Conservation (phyloP, 2,329 filamentous ascomycete species). For the Blastomyces silverae region DNA sequence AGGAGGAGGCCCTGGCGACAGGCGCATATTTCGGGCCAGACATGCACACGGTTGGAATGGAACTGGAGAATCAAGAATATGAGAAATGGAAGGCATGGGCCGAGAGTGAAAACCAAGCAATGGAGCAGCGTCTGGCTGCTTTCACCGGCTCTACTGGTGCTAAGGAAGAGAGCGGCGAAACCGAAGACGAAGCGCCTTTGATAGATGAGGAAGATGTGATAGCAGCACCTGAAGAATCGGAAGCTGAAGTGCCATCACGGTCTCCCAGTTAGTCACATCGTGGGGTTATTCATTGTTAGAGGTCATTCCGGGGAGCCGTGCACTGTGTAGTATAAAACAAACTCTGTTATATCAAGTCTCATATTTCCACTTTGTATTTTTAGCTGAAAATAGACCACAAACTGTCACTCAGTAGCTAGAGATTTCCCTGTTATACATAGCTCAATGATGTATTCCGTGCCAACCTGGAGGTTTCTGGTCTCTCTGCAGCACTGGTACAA, state of each 20-base stretch:
- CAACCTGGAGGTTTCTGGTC: not conserved
- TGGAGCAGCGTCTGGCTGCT: conserved; percentile 45
- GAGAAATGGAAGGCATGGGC: conserved; percentile 86
- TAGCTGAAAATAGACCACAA: not conserved
- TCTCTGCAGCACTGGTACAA: not conserved
- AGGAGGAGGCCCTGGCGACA: conserved; percentile 77
- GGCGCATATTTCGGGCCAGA: conserved; percentile 84
- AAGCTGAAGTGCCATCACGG: conserved; percentile 14
- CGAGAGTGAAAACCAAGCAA: conserved; percentile 44
- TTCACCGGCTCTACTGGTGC: conserved; percentile 28
- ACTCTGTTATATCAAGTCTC: not conserved
- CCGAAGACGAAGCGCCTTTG: not conserved
- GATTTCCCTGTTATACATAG: not conserved
- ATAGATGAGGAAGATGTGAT: conserved; percentile 11
- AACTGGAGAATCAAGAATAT: conserved; percentile 70
- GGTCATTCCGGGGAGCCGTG: not conserved
- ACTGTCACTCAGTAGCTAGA: not conserved
- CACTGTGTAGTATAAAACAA: conserved; percentile 10
- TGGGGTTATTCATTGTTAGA: not conserved
- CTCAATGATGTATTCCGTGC: not conserved
- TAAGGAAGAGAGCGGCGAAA: conserved; percentile 8
- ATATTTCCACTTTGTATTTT: not conserved
- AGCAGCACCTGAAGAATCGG: conserved; percentile 10
- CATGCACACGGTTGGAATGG: conserved; percentile 67
- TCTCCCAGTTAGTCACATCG: not conserved